Base-by-base conservation (phyloP, 441 rosid genomes). In the Eruca vesicaria region DNA sequence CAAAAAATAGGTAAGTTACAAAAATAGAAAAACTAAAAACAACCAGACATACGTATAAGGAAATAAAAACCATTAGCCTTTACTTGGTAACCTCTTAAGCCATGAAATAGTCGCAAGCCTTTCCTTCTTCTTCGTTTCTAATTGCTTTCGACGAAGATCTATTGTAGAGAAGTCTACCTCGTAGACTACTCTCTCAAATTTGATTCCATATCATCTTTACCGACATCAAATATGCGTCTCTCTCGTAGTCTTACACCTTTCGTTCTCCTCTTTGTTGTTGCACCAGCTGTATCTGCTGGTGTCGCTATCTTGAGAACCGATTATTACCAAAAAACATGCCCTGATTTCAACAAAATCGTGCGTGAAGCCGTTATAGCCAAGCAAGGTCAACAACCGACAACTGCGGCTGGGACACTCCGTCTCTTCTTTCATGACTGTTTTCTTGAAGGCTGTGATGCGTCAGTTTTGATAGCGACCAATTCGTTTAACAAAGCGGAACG, bases 361-460 rank as follows among this genome's bases (percentile, higher is more conserved):
- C 82, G 82, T 4, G 79, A 82, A 18, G 61, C 72, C 73, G 48
- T 72, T 43, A 79, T 68, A 48, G 45, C 74, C 75, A 86, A 83
- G 68, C 86, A 81, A 36, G 16, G 65, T 20, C 68, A 59, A 63
- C 66, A 79, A 14, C 84, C 89, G 50, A 83, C 86, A 74, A 89
- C 91, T 0, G 88, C 90, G 0, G 89, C 89, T 1, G 91, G 79
- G 62, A 77, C 87, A 36, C 83, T 89, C 21, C 87, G 88, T 66
- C 75, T 86, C 31, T 82, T 87, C 68, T 78, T 89, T 79, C 90
- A 83, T 41, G 90, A 84, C 32, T 85, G 86, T 81, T 70, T 86
- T 78, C 85, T 85, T 7, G 83, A 80, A 23, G 94, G 91, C 14
- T 89, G 93, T 19, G 91, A 87, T 32, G 86, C 64, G 2, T 85